Base-by-base conservation (phyloP, 768 basidiomycete species). In the Leucocoprinus leucothites region DNA sequence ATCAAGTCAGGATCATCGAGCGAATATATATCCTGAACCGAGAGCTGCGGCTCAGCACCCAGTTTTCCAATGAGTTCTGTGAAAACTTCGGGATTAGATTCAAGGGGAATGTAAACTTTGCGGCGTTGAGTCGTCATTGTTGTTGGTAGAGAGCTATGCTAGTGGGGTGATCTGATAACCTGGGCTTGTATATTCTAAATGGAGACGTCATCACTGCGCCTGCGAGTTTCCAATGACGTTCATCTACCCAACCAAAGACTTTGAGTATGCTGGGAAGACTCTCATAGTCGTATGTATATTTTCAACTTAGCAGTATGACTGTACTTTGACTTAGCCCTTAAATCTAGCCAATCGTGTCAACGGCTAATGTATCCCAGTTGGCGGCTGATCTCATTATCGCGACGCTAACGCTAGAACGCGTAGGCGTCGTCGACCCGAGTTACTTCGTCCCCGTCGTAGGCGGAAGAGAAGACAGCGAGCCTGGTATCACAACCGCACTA, bases 361-460 rank as follows among this genome's bases (percentile, higher is more conserved):
- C 82, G 9, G 91, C 87, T 46, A 93, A 93, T 70, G 79, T 93
- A 41, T 76, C 84, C n/a, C 91, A 94, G 63, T 76, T 94, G 11
- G 82, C 89, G 0, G 82, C 73, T 9, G 91, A 94, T 68, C 70
- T 94, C 16, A 70, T 94, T 57, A 84, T 91, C 58, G 68, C 85
- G 3, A 84, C 86, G 1, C 73, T 90, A 45, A 74, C 74, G 26
- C 75, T 94, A 19, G 67, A 72, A 49, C 74, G 79, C 44, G 69
- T 91, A 7, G 91, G 86, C 31, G 69, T 82, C 9, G 75, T 92
- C 45, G 83, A 91, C 61, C 71, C 84, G 18, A 72, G 70, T 34
- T 80, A 80, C 57, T 75, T 88, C 28, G 77, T 89, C 6, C 88
- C 91, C 3, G 80, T 87, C n/a, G 79, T 83, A 8, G 89, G 91